phyloP scores from a whole-genome alignment of 768 basidiomycete genomes.

The Dentipellis fragilis region DNA sequence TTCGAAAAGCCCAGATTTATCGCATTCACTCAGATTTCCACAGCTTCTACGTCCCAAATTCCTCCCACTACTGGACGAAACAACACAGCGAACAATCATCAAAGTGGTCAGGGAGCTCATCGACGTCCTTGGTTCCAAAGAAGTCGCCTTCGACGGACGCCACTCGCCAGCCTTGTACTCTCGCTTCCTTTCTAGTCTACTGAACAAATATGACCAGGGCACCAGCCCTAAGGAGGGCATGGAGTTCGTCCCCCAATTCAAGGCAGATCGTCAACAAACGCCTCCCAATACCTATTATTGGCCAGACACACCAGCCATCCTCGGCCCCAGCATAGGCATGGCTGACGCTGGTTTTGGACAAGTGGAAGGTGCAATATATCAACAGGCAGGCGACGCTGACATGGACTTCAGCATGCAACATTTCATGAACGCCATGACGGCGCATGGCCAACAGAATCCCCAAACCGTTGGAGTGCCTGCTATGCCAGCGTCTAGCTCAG shows the following conservation, averaged over 20 bases:
- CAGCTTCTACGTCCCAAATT: conserved; percentile 28
- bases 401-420: conserved; percentile 41
- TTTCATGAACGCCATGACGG: conserved; percentile 18
- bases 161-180: conserved; percentile 51
- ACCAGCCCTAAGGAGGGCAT: conserved; percentile 7
- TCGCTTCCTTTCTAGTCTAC: conserved; percentile 40
- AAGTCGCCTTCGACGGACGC: conserved; percentile 43
- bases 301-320: conserved; percentile 28
- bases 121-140: conserved; percentile 34
- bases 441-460: not conserved
- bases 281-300: conserved; percentile 28
- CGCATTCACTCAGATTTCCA: not conserved
- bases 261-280: conserved; percentile 17
- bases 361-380: conserved; percentile 7
- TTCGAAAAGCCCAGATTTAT: not conserved
- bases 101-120: conserved; percentile 33
- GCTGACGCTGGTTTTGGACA: not conserved
- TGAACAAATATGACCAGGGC: conserved; percentile 27
- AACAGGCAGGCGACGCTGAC: conserved; percentile 20
- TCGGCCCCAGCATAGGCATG: conserved; percentile 5
- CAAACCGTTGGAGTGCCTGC: not conserved
- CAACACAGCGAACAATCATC: conserved; percentile 32
- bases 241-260: conserved; percentile 16
- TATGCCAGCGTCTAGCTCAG: no score
- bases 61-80: conserved; percentile 15